A percentile compares a stretch with the other conserved stretches of the same genome.
Evolutionary conservation across 257 asterid species (phyloP).

Genomic region (Vinca minor): DNA sequence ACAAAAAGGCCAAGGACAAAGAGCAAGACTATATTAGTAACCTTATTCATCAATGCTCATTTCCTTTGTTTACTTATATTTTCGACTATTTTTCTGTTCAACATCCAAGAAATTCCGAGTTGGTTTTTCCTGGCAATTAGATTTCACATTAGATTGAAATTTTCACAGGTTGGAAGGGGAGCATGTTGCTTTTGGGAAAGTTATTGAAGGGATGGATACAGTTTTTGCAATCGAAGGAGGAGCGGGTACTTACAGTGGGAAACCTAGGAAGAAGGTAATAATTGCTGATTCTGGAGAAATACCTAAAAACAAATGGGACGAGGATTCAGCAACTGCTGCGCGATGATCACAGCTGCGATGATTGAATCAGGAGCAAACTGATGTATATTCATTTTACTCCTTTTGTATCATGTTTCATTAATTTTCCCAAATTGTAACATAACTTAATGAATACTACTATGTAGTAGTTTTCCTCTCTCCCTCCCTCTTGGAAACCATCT

Average conservation of each 20-base stretch:
- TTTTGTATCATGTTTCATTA: slow-evolving; percentile 21
- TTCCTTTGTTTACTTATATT: too few relatives aligned
- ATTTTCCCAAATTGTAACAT: not conserved
- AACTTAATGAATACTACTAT: not conserved
- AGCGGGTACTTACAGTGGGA: slow-evolving; percentile 96
- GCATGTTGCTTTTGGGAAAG: slow-evolving; percentile 88
- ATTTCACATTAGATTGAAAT: not conserved
- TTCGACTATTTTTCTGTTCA: too few relatives aligned
- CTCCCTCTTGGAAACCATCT: not conserved
- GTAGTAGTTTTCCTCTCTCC: not conserved
- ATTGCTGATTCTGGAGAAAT: slow-evolving; percentile 86
- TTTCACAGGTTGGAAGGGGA: slow-evolving; percentile 80
- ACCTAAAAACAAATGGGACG: slow-evolving; percentile 83
- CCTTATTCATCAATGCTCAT: too few relatives aligned
- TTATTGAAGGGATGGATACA: slow-evolving; percentile 90
- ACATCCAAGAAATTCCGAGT: too few relatives aligned
- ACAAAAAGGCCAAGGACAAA: too few relatives aligned
- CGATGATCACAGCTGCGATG: slow-evolving; percentile 19
- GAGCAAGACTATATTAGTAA: too few relatives aligned
- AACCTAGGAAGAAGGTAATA: slow-evolving; percentile 84
- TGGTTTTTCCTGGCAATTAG: not conserved
- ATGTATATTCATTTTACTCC: slow-evolving; percentile 13
- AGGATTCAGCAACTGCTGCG: slow-evolving; percentile 31
- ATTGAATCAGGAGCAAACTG: too few relatives aligned
- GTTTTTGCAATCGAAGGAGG: slow-evolving; percentile 92